A percentile compares a stretch with the other conserved stretches of the same genome.
phyloP scores from a whole-genome alignment of 2,329 filamentous ascomycete species.

The Apiospora pterosperma region DNA sequence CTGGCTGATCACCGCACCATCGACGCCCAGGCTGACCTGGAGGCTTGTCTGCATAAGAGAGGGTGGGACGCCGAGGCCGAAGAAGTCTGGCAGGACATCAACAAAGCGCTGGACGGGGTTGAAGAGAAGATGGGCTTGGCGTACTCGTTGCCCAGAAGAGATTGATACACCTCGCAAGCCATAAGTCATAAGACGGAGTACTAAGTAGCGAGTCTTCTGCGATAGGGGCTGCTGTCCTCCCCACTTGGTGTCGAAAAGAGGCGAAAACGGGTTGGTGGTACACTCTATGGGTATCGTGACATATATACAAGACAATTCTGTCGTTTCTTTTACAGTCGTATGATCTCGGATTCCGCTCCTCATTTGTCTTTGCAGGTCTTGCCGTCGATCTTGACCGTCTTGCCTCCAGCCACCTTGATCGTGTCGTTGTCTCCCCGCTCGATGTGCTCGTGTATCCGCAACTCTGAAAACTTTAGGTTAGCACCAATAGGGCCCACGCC shows the following conservation, averaged over 20 bases:
- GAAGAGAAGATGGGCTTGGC: background rate
- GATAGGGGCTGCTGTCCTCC: background rate
- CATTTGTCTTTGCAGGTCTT: background rate
- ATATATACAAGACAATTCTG: background rate
- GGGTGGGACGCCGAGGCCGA: background rate
- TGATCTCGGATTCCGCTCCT: background rate
- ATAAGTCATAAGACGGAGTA: background rate
- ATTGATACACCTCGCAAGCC: too few relatives aligned
- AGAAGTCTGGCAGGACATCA: background rate
- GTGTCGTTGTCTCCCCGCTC: slow-evolving; percentile 93
- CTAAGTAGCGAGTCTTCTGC: background rate
- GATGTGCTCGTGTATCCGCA: slow-evolving; percentile 86
- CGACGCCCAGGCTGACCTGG: background rate
- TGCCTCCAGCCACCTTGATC: slow-evolving; percentile 61
- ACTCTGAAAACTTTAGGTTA: slow-evolving; percentile 47
- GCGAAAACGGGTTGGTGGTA: background rate
- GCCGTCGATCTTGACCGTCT: slow-evolving; percentile 22
- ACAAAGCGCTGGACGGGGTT: background rate
- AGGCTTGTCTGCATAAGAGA: background rate
- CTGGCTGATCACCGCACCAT: background rate
- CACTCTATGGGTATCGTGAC: slow-evolving; percentile 1
- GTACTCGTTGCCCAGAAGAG: background rate
- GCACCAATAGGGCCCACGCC: slow-evolving; percentile 6
- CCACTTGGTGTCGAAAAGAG: background rate
- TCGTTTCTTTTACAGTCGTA: background rate